A percentile compares a stretch with the other conserved stretches of the same genome.
These are phyloP conservation scores for Blastobotrys niveus DNA, from an alignment of 1,139 yeast species.

Conservation along the genomic window DNA sequence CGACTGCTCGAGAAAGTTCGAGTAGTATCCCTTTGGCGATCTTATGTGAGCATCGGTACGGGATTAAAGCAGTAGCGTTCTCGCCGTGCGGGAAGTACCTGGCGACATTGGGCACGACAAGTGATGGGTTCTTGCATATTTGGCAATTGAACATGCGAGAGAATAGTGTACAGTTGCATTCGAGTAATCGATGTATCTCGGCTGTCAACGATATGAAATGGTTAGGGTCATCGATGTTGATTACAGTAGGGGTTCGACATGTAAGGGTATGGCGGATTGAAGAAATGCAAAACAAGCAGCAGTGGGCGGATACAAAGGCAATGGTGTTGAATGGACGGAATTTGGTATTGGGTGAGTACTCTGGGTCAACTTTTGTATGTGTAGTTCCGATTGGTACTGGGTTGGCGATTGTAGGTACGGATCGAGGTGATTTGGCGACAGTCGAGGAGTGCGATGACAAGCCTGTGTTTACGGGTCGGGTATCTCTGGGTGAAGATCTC, in stretches of 20 bases:
- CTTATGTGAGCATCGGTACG: constrained; percentile 59
- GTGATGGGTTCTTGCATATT: constrained; percentile 59
- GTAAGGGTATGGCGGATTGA: constrained; percentile 53
- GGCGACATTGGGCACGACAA: constrained; percentile 56
- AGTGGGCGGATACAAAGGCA: constrained; percentile 24
- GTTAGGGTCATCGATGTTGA: constrained; percentile 42
- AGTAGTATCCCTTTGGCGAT: constrained; percentile 46
- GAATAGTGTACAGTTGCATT: constrained; percentile 29
- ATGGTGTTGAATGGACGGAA: constrained; percentile 51
- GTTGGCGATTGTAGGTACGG: constrained; percentile 41
- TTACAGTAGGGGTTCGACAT: constrained; percentile 56
- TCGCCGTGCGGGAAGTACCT: constrained; percentile 51
- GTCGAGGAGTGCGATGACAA: constrained; percentile 21
- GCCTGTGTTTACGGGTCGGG: constrained; percentile 18
- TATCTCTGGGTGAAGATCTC: constrained; percentile 19
- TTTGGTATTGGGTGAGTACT: constrained; percentile 46
- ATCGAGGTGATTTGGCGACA: constrained; percentile 38
- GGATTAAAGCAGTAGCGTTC: constrained; percentile 50
- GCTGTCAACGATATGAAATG: constrained; percentile 50
- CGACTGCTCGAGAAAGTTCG: constrained; percentile 44
- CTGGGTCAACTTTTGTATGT: constrained; percentile 45
- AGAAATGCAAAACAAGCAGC: constrained; percentile 2
- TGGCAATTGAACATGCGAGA: constrained; percentile 43
- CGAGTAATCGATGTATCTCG: constrained; percentile 58
- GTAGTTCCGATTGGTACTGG: constrained; percentile 32